Conservation (phyloP, 768 basidiomycete genomes). For the Agaricus subrufescens region DNA sequence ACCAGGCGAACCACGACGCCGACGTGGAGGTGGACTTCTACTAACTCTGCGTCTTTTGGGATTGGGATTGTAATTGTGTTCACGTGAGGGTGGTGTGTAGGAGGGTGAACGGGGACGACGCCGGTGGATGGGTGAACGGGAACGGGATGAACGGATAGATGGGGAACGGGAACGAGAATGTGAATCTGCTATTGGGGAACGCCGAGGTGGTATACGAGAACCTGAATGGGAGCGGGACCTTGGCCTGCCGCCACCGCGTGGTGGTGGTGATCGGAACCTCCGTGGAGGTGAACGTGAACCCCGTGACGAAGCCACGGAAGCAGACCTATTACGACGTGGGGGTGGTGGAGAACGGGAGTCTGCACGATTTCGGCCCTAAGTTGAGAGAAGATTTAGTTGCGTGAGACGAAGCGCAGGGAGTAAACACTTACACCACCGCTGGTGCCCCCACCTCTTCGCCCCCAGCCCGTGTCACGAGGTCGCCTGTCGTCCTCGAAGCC, state of each 20-base stretch:
- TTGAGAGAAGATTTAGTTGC: neutral
- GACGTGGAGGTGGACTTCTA: slow-evolving; percentile 51
- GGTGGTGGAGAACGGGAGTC: slow-evolving; percentile 42
- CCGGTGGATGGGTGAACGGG: slow-evolving; percentile 32
- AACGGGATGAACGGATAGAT: slow-evolving; percentile 36
- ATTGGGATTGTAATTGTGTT: slow-evolving; percentile 16
- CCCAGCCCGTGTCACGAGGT: slow-evolving; percentile 63
- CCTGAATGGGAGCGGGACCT: slow-evolving; percentile 20
- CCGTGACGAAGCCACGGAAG: slow-evolving; percentile 14
- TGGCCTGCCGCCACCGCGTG: slow-evolving; percentile 4
- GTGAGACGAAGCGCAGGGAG: slow-evolving; percentile 6
- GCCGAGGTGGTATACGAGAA: slow-evolving; percentile 22
- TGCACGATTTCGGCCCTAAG: slow-evolving; percentile 41
- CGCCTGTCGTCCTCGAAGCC: slow-evolving; percentile 40
- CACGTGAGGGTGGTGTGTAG: slow-evolving; percentile 44
- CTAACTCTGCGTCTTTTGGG: slow-evolving; percentile 33
- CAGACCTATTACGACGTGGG: slow-evolving; percentile 18
- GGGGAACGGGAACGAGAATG: slow-evolving; percentile 35
- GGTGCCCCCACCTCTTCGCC: slow-evolving; percentile 54
- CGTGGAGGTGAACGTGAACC: slow-evolving; percentile 36
- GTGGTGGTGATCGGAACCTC: slow-evolving; percentile 22
- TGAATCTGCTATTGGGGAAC: slow-evolving; percentile 37
- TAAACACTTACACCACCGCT: slow-evolving; percentile 16
- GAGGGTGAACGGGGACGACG: slow-evolving; percentile 44
- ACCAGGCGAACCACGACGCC: slow-evolving; percentile 37